A percentile compares a stretch with the other conserved stretches of the same genome.
These are phyloP conservation scores for Trichoderma reesei DNA, from an alignment of 495 filamentous ascomycete species.

Conservation along the genomic window DNA sequence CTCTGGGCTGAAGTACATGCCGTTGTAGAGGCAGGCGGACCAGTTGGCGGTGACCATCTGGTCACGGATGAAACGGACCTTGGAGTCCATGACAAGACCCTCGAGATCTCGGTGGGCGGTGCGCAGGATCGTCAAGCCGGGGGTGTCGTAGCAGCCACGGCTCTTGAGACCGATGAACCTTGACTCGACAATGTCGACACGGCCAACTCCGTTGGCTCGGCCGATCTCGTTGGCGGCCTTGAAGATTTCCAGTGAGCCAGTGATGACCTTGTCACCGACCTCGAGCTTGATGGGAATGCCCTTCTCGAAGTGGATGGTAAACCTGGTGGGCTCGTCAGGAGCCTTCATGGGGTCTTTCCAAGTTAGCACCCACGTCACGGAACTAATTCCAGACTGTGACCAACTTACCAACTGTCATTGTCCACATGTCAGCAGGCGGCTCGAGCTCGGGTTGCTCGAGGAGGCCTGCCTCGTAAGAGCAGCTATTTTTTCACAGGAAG, in stretches of 20 bases:
- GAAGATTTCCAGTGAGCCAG: slow-evolving; percentile 74
- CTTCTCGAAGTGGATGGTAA: slow-evolving; percentile 75
- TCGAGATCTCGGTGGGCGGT: slow-evolving; percentile 74
- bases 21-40: slow-evolving; percentile 70
- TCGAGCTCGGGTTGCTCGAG: slow-evolving; percentile 56
- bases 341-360: slow-evolving; percentile 55
- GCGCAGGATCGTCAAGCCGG: slow-evolving; percentile 59
- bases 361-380: not conserved
- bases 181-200: slow-evolving; percentile 91
- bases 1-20: slow-evolving; percentile 72
- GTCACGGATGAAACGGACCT: slow-evolving; percentile 78
- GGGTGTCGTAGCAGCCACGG: slow-evolving; percentile 57
- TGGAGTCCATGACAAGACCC: slow-evolving; percentile 74
- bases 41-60: slow-evolving; percentile 71
- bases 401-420: slow-evolving; percentile 41
- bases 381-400: slow-evolving; percentile 13
- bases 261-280: slow-evolving; percentile 52
- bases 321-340: slow-evolving; percentile 64
- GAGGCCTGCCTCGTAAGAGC: slow-evolving; percentile 74
- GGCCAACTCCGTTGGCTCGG: slow-evolving; percentile 65
- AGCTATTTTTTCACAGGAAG: not conserved
- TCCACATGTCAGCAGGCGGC: slow-evolving; percentile 80
- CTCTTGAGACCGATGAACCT: slow-evolving; percentile 54
- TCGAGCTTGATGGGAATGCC: slow-evolving; percentile 64
- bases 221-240: slow-evolving; percentile 69